Evolutionary conservation across 2,329 filamentous ascomycete genomes (phyloP).

Genomic region (Thelonectria rubi): DNA sequence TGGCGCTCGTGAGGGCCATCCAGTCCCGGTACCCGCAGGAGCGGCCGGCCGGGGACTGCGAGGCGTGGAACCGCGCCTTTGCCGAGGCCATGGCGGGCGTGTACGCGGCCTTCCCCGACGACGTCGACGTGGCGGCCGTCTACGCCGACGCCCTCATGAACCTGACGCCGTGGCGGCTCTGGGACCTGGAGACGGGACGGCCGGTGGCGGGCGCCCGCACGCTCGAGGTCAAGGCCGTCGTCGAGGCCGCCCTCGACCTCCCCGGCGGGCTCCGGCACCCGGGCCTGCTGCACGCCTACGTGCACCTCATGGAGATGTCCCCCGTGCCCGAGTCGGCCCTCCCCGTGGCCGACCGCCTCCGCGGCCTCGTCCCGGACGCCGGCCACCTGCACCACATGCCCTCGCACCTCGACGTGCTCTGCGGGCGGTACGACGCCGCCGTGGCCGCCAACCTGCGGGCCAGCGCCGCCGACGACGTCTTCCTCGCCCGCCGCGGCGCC

Average conservation of each 20-base stretch:
- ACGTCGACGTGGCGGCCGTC: conserved; percentile 50
- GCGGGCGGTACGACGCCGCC: conserved; percentile 75
- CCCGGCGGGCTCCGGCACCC: conserved; percentile 66
- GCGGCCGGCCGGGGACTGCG: conserved; percentile 57
- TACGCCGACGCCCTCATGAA: conserved; percentile 58
- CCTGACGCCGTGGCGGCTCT: conserved; percentile 57
- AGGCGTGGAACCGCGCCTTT: conserved; percentile 47
- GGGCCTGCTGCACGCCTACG: conserved; percentile 77
- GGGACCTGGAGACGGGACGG: conserved; percentile 50
- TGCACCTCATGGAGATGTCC: conserved; percentile 82
- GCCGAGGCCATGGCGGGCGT: conserved; percentile 52
- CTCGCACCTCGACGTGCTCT: conserved; percentile 73
- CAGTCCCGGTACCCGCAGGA: conserved; percentile 65
- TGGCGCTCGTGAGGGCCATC: conserved; percentile 70
- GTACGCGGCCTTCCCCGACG: conserved; percentile 48
- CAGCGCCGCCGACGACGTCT: conserved; percentile 73
- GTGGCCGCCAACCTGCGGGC: conserved; percentile 73
- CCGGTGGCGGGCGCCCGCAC: conserved; percentile 43
- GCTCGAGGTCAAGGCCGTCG: conserved; percentile 41
- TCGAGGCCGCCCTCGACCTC: conserved; percentile 57
- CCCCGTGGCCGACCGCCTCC: conserved; percentile 67
- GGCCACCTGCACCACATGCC: conserved; percentile 82
- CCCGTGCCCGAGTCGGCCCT: conserved; percentile 69
- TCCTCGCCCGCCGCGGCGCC: conserved; percentile 64
- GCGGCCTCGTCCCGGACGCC: conserved; percentile 71